Base-by-base conservation (phyloP, 225 moss, liverwort and hornwort genomes). In the Antitrichia curtipendula region DNA sequence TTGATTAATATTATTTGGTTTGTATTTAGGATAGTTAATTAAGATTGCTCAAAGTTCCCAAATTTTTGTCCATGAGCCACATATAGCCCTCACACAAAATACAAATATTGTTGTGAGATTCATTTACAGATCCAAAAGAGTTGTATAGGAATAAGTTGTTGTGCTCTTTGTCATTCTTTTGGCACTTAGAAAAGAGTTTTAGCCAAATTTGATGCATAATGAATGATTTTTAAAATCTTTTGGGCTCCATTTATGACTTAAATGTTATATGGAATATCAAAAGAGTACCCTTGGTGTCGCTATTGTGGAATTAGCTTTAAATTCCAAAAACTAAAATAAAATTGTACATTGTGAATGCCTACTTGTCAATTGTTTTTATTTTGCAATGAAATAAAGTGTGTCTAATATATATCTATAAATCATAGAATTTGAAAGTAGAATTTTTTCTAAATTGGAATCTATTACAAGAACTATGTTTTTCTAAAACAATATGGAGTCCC, bases 281-380 rank as follows among this genome's bases (percentile, higher is more conserved):
- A 68, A 13, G 14, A 13, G 2, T 40, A 14, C 3, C 40, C 0
- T 40, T 40, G 8, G 24, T 40, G 4, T 69, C 0, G 4, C 3
- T 69, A 24, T 40, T 24, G 13, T 23, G 23, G 40, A 70, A 8
- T 8, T 25, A 70, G 41, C 41, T 70, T 70, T 5, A 41, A 25
- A 41, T 14, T 24, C 23, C 24, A n/a, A n/a, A n/a, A n/a, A n/a
- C n/a, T n/a, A n/a, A n/a, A n/a, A n/a, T n/a, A n/a, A n/a, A n/a
- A n/a, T n/a, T n/a, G n/a, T n/a, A 41, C 24, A 70, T 40, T 40
- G 8, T 2, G 12, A 8, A 13, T 24, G 6, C 7, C 23, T 70
- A 70, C 1, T 41, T 25, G 24, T 69, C 0, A 69, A 0, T 25
- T 70, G 16, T 70, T 41, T 70, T 70, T 3, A 70, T 70, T 41